Percentiles rank a stretch among this genome's conserved stretches.
Evolutionary conservation across 202 grass and related monocot species (phyloP).

Genomic region (Zoysia matrella): DNA sequence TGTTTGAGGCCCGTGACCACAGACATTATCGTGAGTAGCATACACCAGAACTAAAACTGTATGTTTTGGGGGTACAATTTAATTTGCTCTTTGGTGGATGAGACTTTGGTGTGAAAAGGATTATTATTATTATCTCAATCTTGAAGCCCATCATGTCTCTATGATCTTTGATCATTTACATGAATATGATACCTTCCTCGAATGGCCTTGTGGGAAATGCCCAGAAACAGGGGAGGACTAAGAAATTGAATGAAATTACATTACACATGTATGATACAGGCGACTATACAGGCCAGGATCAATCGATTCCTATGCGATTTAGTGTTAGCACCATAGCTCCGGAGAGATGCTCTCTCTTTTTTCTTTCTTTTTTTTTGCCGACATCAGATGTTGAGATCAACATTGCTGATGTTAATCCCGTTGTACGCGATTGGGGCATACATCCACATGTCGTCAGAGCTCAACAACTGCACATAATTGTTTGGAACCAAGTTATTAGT

Average conservation of each 20-base stretch:
- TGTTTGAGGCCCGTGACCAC: no score
- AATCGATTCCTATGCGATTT: conserved; percentile 44
- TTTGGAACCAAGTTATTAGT: conserved; percentile 22
- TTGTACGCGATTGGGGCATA: conserved; percentile 89
- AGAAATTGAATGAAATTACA: conserved; percentile 22
- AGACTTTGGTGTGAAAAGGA: background rate
- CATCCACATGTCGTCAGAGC: conserved; percentile 94
- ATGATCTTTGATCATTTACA: conserved; percentile 51
- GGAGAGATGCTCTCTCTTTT: background rate
- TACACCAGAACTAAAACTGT: no score
- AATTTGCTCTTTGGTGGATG: background rate
- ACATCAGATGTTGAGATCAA: conserved; percentile 62
- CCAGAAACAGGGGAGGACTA: conserved; percentile 33
- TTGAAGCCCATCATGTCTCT: conserved; percentile 39
- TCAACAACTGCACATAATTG: conserved; percentile 69
- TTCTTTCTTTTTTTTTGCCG: conserved; percentile 5
- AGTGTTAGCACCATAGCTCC: conserved; percentile 44
- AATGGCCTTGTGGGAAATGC: conserved; percentile 34
- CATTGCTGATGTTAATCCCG: conserved; percentile 69
- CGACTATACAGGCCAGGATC: conserved; percentile 31
- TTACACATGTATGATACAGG: conserved; percentile 43
- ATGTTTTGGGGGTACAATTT: background rate
- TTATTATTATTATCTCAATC: background rate
- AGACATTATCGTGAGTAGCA: no score
- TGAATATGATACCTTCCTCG: conserved; percentile 50